Percentiles rank a stretch among this genome's conserved stretches.
These are phyloP conservation scores for Hypoxylon lenormandii DNA, from an alignment of 495 filamentous ascomycete species.

Conservation along the genomic window DNA sequence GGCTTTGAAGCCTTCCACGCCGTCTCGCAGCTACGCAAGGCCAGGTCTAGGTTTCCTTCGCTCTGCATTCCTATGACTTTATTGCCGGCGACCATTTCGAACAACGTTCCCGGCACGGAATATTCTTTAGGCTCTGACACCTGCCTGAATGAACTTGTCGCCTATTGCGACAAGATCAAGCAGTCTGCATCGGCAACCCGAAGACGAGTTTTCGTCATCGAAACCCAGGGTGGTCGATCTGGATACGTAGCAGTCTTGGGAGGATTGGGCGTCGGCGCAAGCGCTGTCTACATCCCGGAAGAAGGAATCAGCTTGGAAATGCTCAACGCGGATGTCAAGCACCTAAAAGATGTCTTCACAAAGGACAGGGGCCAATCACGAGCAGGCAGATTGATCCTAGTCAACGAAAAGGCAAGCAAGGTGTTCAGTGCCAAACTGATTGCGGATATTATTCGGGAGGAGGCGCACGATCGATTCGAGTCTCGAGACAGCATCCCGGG, in stretches of 20 bases:
- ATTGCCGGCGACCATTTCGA: constrained; percentile 95
- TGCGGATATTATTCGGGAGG: constrained; percentile 93
- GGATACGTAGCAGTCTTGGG: constrained; percentile 94
- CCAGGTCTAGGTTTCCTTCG: constrained; percentile 77
- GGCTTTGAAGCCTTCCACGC: constrained; percentile 98
- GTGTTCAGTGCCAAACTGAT: constrained; percentile 93
- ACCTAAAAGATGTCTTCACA: constrained; percentile 85
- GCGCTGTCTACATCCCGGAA: constrained; percentile 97
- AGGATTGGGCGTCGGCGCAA: constrained; percentile 86
- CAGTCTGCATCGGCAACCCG: constrained; percentile 94
- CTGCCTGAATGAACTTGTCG: constrained; percentile 93
- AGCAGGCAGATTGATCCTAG: constrained; percentile 91
- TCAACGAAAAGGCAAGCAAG: constrained; percentile 90
- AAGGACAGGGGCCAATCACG: constrained; percentile 89
- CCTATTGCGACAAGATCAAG: constrained; percentile 96
- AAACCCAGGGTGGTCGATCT: constrained; percentile 94
- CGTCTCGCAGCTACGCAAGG: constrained; percentile 84
- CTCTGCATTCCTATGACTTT: constrained; percentile 94
- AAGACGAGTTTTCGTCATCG: constrained; percentile 94
- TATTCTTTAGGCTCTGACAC: constrained; percentile 97
- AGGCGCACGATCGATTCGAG: constrained; percentile 91
- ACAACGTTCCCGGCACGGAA: constrained; percentile 98
- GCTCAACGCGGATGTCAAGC: constrained; percentile 89
- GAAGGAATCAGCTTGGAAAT: constrained; percentile 94
- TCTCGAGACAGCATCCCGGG: constrained; percentile 92